A percentile compares a stretch with the other conserved stretches of the same genome.
These are phyloP conservation scores for Coix lacrymajobi DNA, from an alignment of 176 grass and related monocot species.

Conservation along the genomic window DNA sequence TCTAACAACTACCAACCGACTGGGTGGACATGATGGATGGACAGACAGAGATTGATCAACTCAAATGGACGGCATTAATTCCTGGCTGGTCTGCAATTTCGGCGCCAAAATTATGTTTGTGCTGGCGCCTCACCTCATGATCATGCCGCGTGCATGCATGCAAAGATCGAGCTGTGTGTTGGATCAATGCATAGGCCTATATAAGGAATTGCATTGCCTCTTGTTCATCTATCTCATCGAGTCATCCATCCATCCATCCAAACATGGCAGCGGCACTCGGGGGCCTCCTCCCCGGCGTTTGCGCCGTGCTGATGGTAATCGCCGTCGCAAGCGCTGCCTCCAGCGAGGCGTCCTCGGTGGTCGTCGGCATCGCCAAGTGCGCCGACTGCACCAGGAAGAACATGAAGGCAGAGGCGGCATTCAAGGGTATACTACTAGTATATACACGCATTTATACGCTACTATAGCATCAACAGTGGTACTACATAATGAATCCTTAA, in stretches of 20 bases:
- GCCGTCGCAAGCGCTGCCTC: background rate
- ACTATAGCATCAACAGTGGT: background rate
- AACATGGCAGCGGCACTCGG: background rate
- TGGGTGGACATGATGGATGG: background rate
- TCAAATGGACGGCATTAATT: slow-evolving; percentile 17
- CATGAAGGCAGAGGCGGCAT: slow-evolving; percentile 10
- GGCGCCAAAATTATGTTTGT: slow-evolving; percentile 18
- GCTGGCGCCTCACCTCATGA: background rate
- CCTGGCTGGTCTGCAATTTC: background rate
- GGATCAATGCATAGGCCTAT: background rate
- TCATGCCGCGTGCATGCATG: background rate
- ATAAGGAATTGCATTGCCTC: background rate
- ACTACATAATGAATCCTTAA: background rate
- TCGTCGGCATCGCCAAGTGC: slow-evolving; percentile 30
- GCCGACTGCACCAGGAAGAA: slow-evolving; percentile 34
- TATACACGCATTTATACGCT: background rate
- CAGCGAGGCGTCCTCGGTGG: background rate
- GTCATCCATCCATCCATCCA: background rate
- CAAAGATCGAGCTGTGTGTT: background rate
- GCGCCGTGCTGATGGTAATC: background rate
- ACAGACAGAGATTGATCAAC: slow-evolving; percentile 9
- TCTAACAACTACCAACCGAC: background rate
- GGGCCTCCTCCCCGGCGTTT: background rate
- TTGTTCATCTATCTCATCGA: background rate
- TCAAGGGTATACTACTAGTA: background rate